Base-by-base conservation (phyloP, 2,329 filamentous ascomycete genomes). In the Lachnellula arida region DNA sequence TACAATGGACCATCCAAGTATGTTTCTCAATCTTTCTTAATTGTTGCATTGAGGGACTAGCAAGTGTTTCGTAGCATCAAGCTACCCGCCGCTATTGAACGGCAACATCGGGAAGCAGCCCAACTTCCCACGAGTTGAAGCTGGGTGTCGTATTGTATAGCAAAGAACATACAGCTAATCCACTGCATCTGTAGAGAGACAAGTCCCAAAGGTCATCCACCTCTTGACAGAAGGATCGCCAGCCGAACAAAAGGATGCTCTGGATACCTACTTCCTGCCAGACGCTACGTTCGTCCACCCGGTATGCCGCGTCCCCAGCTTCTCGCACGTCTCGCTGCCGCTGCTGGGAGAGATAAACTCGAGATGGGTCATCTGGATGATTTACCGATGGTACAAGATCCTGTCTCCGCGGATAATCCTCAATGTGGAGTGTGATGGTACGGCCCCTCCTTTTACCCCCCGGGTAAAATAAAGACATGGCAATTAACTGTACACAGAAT, bases 311-410 rank as follows among this genome's bases (percentile, higher is more conserved):
- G 88, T 90, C 1, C 81, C 81, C 0, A 74, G 76, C 6, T 81
- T 84, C 61, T 67, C 70, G 3, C 68, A 75, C 17, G 61, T 73
- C 32, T 56, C 67, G 2, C 49, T 81, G 1, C 78, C 76, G 1
- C 63, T 78, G 2, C 61, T 75, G 0, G 70, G 72, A 7, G 58
- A 67, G 12, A 54, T 81, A 23, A 81, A 86, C 60, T 92, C 88
- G 9, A 79, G 89, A 44, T 83, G 78, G 73, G 68, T 89, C 5
- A 78, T 95, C 17, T 74, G 81, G 48, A 78, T 79, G 63, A 86
- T 96, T 55, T 95, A 90, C 67, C 82, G 84, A 42, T 92, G 88
- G 88, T 93, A 95, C 72, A 89, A 91, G 67, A 87, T 93, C 61
- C 76, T 96, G 68, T 90, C 85, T 59, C 91, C 91, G 0, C 75